These are phyloP conservation scores for Fusarium stilboides DNA, from an alignment of 2,329 filamentous ascomycete species.

Conservation along the genomic window DNA sequence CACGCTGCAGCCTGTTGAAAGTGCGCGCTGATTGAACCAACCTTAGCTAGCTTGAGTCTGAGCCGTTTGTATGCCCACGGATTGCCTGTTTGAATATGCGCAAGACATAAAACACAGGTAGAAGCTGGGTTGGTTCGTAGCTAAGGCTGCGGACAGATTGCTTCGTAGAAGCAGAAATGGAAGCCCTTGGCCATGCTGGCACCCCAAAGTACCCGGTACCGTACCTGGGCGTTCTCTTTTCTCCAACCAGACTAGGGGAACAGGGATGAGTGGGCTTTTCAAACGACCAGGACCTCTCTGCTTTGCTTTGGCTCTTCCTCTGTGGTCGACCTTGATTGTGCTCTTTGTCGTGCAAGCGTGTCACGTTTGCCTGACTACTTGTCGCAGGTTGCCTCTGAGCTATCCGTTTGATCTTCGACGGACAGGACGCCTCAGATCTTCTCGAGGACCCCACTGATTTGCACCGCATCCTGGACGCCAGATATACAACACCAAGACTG, in stretches of 20 bases:
- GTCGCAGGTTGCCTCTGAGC: constrained; percentile 20
- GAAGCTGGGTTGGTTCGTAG: too few relatives aligned
- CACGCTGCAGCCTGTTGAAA: constrained; percentile 34
- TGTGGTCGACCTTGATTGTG: constrained; percentile 21
- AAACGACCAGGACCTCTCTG: constrained; percentile 29
- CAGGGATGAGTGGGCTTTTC: constrained; percentile 41
- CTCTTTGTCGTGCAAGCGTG: constrained; percentile 38
- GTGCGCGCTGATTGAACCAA: constrained; percentile 6
- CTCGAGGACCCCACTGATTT: constrained; percentile 34
- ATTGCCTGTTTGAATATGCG: background rate
- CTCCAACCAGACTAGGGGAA: constrained; percentile 36
- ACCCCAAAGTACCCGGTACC: constrained; percentile 38
- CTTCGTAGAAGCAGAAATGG: constrained; percentile 26
- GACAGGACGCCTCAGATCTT: constrained; percentile 14
- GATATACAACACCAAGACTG: constrained; percentile 23
- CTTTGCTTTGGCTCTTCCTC: background rate
- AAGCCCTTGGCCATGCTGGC: constrained; percentile 28
- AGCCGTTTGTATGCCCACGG: constrained; percentile 1
- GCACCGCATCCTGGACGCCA: constrained; percentile 27
- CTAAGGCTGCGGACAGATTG: constrained; percentile 1
- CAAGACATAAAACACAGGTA: constrained; percentile 6
- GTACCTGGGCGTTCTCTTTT: constrained; percentile 26
- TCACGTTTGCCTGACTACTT: constrained; percentile 36
- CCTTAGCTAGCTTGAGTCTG: background rate
- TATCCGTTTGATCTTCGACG: constrained; percentile 22